phyloP scores from a whole-genome alignment of 2,329 filamentous ascomycete species.

The Paraconiothyrium brasiliense region DNA sequence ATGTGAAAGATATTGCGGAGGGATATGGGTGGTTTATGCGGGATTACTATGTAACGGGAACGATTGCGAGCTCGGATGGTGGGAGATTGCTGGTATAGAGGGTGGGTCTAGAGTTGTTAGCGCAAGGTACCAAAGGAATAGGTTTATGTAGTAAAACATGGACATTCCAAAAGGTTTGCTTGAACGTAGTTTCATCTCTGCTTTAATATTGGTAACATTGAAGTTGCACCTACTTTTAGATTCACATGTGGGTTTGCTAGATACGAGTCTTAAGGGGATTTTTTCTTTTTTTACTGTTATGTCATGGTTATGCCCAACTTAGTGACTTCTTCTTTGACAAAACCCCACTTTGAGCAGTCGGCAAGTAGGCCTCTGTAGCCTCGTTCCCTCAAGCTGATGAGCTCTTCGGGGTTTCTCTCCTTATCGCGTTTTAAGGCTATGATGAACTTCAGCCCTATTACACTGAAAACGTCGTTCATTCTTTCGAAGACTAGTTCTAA shows the following conservation, averaged over 20 bases:
- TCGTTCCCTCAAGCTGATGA: conserved; percentile 27
- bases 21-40: conserved; percentile 57
- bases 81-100: conserved; percentile 43
- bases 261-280: background rate
- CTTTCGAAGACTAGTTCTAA: conserved; percentile 40
- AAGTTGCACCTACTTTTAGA: too few relatives aligned
- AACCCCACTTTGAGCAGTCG: conserved; percentile 39
- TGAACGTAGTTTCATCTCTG: too few relatives aligned
- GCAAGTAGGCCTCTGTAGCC: conserved; percentile 39
- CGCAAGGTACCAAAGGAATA: too few relatives aligned
- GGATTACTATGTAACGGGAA: conserved; percentile 53
- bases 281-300: background rate
- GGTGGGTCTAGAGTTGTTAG: background rate
- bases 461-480: conserved; percentile 35
- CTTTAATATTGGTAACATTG: too few relatives aligned
- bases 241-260: background rate
- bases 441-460: conserved; percentile 42
- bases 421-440: conserved; percentile 35
- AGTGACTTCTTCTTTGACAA: conserved; percentile 24
- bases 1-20: conserved; percentile 53
- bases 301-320: conserved; percentile 23
- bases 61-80: conserved; percentile 46
- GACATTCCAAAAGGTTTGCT: too few relatives aligned
- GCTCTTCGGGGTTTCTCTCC: conserved; percentile 22
- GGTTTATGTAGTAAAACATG: too few relatives aligned